Percentiles rank a stretch among this genome's conserved stretches.
Conservation (phyloP, 768 basidiomycete species). For the Boletellus sp. region DNA sequence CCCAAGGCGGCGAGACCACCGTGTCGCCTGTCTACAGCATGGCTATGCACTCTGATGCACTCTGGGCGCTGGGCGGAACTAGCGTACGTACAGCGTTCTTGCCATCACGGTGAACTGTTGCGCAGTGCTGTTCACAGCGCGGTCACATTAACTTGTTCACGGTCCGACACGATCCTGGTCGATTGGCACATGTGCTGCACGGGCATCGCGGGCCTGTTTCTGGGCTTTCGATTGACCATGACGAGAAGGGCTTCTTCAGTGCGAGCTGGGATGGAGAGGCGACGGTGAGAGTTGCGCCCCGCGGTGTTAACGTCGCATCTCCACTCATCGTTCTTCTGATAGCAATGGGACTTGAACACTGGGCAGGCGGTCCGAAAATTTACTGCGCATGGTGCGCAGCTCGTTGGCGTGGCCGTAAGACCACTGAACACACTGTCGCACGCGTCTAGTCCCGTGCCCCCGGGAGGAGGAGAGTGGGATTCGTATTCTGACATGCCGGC, state of each 20-base stretch:
- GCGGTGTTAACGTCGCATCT: not conserved
- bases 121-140: constrained; percentile 43
- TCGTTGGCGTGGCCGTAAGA: constrained; percentile 75
- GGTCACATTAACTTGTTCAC: constrained; percentile 95
- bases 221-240: constrained; percentile 72
- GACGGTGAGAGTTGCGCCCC: constrained; percentile 49
- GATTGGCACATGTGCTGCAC: constrained; percentile 55
- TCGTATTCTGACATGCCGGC: constrained; percentile 11
- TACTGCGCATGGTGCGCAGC: constrained; percentile 78
- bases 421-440: constrained; percentile 48
- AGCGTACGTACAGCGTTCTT: constrained; percentile 51
- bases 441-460: constrained; percentile 24
- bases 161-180: constrained; percentile 88
- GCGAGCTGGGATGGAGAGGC: constrained; percentile 95
- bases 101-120: constrained; percentile 15
- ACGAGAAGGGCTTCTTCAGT: constrained; percentile 84
- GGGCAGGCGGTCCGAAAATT: constrained; percentile 76
- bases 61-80: constrained; percentile 89
- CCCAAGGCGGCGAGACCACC: constrained; percentile 46
- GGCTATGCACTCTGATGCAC: constrained; percentile 85
- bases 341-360: constrained; percentile 99
- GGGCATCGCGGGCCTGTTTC: constrained; percentile 84
- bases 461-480: constrained; percentile 20
- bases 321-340: constrained; percentile 8
- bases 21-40: constrained; percentile 84